Percentiles rank a stretch among this genome's conserved stretches.
phyloP scores from a whole-genome alignment of 306 rosid species.

The Potentilla sterilis region DNA sequence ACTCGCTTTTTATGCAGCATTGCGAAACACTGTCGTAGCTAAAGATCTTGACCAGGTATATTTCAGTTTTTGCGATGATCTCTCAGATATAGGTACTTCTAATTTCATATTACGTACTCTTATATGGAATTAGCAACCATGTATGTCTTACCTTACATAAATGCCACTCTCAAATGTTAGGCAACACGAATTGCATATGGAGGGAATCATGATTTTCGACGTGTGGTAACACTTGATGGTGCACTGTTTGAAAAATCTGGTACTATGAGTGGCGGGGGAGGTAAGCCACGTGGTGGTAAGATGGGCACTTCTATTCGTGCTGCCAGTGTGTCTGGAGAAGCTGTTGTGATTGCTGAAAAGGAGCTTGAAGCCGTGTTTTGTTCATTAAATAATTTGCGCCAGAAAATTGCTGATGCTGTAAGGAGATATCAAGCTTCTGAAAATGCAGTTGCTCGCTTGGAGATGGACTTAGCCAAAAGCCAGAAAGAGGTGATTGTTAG shows the following conservation, averaged over 20 bases:
- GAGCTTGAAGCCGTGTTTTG: conserved; percentile 53
- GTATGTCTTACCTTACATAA: conserved; percentile 2
- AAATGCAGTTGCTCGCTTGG: conserved; percentile 56
- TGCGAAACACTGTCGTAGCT: conserved; percentile 80
- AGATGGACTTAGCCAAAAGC: conserved; percentile 83
- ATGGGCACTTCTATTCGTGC: conserved; percentile 90
- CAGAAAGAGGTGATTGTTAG: conserved; percentile 70
- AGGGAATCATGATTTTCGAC: conserved; percentile 58
- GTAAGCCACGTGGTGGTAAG: conserved; percentile 91
- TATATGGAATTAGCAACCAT: background rate
- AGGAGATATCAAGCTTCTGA: conserved; percentile 64
- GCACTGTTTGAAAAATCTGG: conserved; percentile 87
- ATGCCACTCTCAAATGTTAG: conserved; percentile 39
- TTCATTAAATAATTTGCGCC: conserved; percentile 56
- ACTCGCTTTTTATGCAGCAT: conserved; percentile 81
- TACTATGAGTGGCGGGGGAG: conserved; percentile 95
- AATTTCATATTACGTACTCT: background rate
- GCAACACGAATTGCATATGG: conserved; percentile 84
- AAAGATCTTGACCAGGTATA: conserved; percentile 89
- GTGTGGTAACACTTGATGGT: conserved; percentile 95
- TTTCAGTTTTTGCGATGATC: conserved; percentile 2
- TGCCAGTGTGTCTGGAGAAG: conserved; percentile 73
- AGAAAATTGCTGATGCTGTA: conserved; percentile 54
- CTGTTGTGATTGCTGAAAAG: conserved; percentile 69
- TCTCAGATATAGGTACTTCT: background rate